Conservation (phyloP, 345 rosid species). For the Lepidium africanum region DNA sequence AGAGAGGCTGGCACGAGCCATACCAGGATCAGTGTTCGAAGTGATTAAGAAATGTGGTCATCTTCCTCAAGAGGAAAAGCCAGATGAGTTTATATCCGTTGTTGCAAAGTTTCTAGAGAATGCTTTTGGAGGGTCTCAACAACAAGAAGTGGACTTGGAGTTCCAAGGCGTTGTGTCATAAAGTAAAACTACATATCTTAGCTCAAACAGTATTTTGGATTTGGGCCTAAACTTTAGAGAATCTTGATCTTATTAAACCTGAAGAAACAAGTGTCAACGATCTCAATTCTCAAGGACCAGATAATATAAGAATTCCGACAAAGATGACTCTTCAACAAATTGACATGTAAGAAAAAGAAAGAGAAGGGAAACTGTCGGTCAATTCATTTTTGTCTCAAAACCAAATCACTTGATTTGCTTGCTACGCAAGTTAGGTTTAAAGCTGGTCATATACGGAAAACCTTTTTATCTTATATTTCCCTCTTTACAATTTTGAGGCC, state of each 20-base stretch:
- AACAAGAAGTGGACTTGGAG: not conserved
- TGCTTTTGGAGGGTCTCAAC: constrained; percentile 36
- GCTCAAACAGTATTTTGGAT: not conserved
- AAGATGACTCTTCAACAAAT: not conserved
- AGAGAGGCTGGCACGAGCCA: constrained; percentile 53
- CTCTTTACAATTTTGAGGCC: not conserved
- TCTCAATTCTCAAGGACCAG: not conserved
- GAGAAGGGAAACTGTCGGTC: not conserved
- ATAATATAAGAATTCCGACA: not conserved
- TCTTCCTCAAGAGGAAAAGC: constrained; percentile 85
- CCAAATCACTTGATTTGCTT: not conserved
- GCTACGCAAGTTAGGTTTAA: not conserved
- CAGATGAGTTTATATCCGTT: constrained; percentile 63
- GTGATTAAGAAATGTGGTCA: constrained; percentile 79
- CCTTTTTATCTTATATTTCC: not conserved
- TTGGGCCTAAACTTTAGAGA: not conserved
- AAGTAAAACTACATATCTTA: not conserved
- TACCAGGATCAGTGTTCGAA: constrained; percentile 61
- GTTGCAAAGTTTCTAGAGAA: constrained; percentile 57
- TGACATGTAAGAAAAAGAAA: not conserved
- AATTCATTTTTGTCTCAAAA: not conserved
- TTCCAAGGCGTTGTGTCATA: constrained; percentile 22
- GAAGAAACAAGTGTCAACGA: not conserved
- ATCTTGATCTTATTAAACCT: not conserved
- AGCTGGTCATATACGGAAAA: not conserved